phyloP scores from a whole-genome alignment of 768 basidiomycete species.

The Pleurotus platypus region DNA sequence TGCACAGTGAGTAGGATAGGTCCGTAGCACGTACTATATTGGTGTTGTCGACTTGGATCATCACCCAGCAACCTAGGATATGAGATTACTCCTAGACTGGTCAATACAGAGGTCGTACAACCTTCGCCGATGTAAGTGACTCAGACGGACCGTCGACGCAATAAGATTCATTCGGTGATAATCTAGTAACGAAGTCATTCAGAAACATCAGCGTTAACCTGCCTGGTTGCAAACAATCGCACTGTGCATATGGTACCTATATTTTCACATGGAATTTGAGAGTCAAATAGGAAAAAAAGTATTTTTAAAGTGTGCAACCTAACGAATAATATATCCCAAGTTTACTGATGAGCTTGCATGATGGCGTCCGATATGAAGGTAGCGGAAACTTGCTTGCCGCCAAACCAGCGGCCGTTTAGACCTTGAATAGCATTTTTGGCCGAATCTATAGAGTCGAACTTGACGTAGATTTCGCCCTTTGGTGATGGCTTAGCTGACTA shows the following conservation, averaged over 20 bases:
- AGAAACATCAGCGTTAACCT: constrained; percentile 11
- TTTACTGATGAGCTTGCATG: constrained; percentile 85
- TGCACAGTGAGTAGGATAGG: background rate
- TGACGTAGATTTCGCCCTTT: constrained; percentile 96
- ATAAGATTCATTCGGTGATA: constrained; percentile 6
- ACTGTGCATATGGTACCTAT: constrained; percentile 4
- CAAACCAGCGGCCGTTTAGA: constrained; percentile 96
- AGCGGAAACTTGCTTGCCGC: constrained; percentile 85
- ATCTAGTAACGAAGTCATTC: constrained; percentile 10
- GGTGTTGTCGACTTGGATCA: background rate
- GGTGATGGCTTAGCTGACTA: constrained; percentile 10
- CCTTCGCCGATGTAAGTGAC: background rate
- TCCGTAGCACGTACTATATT: background rate
- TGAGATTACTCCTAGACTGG: background rate
- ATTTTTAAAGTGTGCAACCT: constrained; percentile 22
- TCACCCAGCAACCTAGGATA: background rate
- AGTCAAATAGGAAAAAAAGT: constrained; percentile 12
- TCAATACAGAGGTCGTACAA: background rate
- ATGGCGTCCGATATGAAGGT: constrained; percentile 90
- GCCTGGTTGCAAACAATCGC: constrained; percentile 3
- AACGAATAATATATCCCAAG: constrained; percentile 23
- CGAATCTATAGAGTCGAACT: constrained; percentile 75
- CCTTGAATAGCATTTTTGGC: constrained; percentile 86
- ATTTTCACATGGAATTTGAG: constrained; percentile 1
- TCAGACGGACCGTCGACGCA: constrained; percentile 1